Evolutionary conservation across 2,329 filamentous ascomycete genomes (phyloP), one percentile per base, ranked within the genome.

Genomic region (Aspergillus versicolor): DNA sequence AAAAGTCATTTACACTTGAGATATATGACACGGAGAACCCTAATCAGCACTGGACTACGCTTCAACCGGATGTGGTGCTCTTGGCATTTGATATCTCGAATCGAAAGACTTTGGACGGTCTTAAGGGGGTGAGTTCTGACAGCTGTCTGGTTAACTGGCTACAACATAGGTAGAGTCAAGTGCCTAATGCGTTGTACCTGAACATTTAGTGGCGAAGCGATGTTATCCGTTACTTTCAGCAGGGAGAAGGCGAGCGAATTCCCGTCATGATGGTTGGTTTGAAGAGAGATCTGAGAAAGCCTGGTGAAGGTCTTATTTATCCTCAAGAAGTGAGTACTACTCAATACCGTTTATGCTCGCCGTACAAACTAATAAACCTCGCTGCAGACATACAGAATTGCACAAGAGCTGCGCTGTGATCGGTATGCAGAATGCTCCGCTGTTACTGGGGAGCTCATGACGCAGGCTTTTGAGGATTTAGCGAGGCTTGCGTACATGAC

Each of bases 391-490:
- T 84, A 80, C 75, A 81, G 66, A 70, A 84, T 83, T 6, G 84
- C 84, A 15, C 83, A 85, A 63, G 81, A 84, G 63, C 81, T 87
- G 72, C 75, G 83, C 22, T 84, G 81, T 67, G 84, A 87, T 74
- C 75, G 78, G 37, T 87, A 87, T 70, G 84, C 83, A 3, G 84
- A 87, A 66, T 87, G 84, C 62, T 85, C 82, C 59, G 84, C 84
- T 41, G 38, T 82, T 40, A 87, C 84, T 5, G 84, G 84, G 3
- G 82, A 86, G 70, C 71, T 87, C 40, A 81, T 85, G 61, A 73
- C 74, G 32, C 80, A 87, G 68, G 82, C 84, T 0, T 78, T 87
- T 57, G 84, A 87, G 65, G 84, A 87, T 67, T 75, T 87, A 19
- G 82, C 83, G 9, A 79, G 73, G 66, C 80, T 82, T 30, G 81